Conservation (phyloP, 441 rosid genomes). For the Monsonia emarginata region DNA sequence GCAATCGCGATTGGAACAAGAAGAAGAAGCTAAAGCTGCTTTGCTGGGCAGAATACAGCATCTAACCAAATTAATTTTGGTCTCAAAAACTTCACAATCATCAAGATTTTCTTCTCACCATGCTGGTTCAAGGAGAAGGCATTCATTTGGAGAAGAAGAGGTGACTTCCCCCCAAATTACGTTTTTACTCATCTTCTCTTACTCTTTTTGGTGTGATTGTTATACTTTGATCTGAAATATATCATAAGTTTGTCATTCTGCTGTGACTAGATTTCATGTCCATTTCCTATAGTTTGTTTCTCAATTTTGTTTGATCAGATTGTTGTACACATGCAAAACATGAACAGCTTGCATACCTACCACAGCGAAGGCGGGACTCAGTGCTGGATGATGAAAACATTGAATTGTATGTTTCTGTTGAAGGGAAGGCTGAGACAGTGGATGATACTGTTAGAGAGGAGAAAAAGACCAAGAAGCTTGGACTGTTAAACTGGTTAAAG, state of each 20-base stretch:
- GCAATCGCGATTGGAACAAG: constrained; percentile 86
- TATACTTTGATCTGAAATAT: constrained; percentile 1
- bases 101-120: constrained; percentile 63
- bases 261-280: background rate
- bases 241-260: background rate
- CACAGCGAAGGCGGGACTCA: constrained; percentile 83
- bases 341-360: constrained; percentile 87
- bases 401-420: constrained; percentile 62
- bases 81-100: constrained; percentile 71
- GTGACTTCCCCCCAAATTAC: constrained; percentile 19
- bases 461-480: constrained; percentile 77
- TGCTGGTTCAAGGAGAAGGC: constrained; percentile 76
- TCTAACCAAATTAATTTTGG: constrained; percentile 86
- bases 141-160: constrained; percentile 99
- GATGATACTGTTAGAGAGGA: constrained; percentile 66
- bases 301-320: constrained; percentile 22
- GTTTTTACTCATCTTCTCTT: constrained; percentile 7
- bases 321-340: constrained; percentile 20
- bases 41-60: constrained; percentile 86
- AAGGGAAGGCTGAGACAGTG: constrained; percentile 44
- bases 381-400: constrained; percentile 77
- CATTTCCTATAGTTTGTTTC: constrained; percentile 4
- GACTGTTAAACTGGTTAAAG: constrained; percentile 90
- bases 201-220: background rate
- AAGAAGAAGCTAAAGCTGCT: constrained; percentile 98